A percentile compares a stretch with the other conserved stretches of the same genome.
Evolutionary conservation across 345 rosid genomes (phyloP).

Genomic region (Eucalyptus paniculata): DNA sequence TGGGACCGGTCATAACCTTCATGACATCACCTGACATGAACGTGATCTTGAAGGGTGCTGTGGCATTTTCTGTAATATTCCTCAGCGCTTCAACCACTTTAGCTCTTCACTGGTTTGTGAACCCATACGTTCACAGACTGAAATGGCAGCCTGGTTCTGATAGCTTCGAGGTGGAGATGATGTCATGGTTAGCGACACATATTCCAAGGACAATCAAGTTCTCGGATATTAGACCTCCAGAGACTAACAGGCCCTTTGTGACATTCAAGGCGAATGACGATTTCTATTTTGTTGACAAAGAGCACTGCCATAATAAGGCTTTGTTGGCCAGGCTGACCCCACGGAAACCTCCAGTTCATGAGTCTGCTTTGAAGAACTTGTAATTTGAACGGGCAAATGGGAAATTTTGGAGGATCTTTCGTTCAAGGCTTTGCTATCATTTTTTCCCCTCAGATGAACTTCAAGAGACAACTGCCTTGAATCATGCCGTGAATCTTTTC

Average conservation of each 20-base stretch:
- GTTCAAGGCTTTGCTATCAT: neutral
- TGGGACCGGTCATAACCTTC: constrained; percentile 88
- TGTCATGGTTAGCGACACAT: constrained; percentile 80
- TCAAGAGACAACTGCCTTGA: neutral
- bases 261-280: constrained; percentile 71
- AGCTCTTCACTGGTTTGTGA: constrained; percentile 86
- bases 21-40: constrained; percentile 77
- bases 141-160: constrained; percentile 92
- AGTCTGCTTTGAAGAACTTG: constrained; percentile 83
- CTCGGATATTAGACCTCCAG: constrained; percentile 59
- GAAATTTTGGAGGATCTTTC: neutral
- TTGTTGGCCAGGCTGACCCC: constrained; percentile 75
- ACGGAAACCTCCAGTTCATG: constrained; percentile 34
- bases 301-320: constrained; percentile 86
- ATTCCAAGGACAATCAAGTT: constrained; percentile 57
- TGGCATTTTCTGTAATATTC: constrained; percentile 78
- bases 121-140: constrained; percentile 86
- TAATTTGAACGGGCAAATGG: constrained; percentile 1
- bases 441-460: neutral
- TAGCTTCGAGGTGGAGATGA: constrained; percentile 82
- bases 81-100: constrained; percentile 76
- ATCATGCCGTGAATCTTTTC: neutral
- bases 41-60: constrained; percentile 85
- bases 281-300: constrained; percentile 66
- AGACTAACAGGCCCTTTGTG: constrained; percentile 82